Evolutionary conservation across 2,329 filamentous ascomycete species (phyloP).

Genomic region (Sporothrix pseudoabietina): DNA sequence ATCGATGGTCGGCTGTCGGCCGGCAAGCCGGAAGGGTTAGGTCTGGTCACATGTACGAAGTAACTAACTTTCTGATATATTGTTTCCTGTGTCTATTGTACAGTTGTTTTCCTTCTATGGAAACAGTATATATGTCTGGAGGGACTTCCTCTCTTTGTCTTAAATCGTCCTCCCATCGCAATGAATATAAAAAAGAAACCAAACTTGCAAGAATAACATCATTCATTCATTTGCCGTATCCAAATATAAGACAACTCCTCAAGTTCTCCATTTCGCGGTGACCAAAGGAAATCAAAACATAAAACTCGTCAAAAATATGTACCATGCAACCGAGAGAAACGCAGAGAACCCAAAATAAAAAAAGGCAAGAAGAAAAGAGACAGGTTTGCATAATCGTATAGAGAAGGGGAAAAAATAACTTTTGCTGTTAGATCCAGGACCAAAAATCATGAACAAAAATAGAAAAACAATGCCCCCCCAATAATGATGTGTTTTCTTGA

Average conservation of each 20-base stretch:
- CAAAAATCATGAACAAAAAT: background rate
- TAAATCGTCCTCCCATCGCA: background rate
- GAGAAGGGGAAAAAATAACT: background rate
- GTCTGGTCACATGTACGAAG: too few species aligned
- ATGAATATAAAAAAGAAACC: background rate
- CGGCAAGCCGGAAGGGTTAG: too few species aligned
- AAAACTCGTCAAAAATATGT: background rate
- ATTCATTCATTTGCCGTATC: slow-evolving; percentile 1
- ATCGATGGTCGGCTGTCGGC: background rate
- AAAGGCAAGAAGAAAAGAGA: background rate
- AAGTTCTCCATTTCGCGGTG: background rate
- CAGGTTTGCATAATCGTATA: background rate
- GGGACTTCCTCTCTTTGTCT: background rate
- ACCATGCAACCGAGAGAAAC: background rate
- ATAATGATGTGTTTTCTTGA: background rate
- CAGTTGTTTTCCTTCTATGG: background rate
- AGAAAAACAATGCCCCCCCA: background rate
- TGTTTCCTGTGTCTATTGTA: background rate
- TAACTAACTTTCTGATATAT: too few species aligned
- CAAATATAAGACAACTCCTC: background rate
- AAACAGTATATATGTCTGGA: background rate
- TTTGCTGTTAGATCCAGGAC: background rate
- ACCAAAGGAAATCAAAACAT: background rate
- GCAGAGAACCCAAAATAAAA: background rate
- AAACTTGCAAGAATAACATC: background rate